Evolutionary conservation across 129 eudicot genomes (phyloP).

Genomic region (carrot (Daucus carota)): DNA sequence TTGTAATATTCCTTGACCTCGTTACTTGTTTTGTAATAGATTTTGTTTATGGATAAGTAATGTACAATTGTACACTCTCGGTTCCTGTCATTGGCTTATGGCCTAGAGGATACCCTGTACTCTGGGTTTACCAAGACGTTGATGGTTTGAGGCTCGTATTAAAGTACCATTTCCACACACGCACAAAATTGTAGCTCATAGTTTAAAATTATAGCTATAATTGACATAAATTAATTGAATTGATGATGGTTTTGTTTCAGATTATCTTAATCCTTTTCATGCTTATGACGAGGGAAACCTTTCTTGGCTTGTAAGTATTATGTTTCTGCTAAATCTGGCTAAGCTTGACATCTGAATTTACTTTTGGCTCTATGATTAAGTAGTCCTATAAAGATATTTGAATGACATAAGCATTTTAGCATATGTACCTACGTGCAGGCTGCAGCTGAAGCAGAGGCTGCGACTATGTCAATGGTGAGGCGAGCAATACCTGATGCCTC

Average conservation of each 20-base stretch:
- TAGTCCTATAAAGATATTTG: not conserved
- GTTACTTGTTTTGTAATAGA: not conserved
- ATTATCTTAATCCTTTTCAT: conserved; percentile 94
- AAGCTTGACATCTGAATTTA: not conserved
- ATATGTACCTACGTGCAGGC: conserved; percentile 42
- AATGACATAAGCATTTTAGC: not conserved
- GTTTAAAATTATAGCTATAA: not conserved
- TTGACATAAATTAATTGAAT: not conserved
- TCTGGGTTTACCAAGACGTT: not conserved
- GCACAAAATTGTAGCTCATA: too few relatives aligned
- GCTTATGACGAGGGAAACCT: conserved; percentile 99
- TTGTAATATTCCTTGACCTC: conserved; percentile 38
- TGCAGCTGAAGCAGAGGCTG: conserved; percentile 99
- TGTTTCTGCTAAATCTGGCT: not conserved
- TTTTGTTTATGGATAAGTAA: not conserved
- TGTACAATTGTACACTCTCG: not conserved
- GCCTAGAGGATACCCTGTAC: not conserved
- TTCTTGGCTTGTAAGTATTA: conserved; percentile 92
- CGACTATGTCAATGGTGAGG: conserved; percentile 81
- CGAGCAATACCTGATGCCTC: conserved; percentile 87
- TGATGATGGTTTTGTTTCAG: conserved; percentile 29
- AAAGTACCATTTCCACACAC: not conserved
- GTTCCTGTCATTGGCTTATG: not conserved
- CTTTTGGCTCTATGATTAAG: not conserved
- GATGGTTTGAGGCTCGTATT: not conserved